Base-by-base conservation (phyloP, 2,329 filamentous ascomycete genomes). In the Cladophialophora immunda region DNA sequence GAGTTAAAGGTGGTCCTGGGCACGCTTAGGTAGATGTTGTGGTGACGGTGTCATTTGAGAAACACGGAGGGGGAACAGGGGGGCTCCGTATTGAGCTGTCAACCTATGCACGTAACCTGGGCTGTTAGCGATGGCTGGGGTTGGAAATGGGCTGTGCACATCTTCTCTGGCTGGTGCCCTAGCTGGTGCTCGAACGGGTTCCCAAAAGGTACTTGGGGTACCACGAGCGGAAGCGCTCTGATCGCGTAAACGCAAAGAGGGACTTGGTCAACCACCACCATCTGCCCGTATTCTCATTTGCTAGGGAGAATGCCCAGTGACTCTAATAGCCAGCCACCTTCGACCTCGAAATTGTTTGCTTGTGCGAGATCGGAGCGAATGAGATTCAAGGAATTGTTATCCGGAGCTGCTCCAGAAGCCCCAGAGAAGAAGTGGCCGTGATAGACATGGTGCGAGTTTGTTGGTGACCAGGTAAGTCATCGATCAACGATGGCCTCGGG, bases 151-250 rank as follows among this genome's bases (percentile, higher is more conserved):
- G 4, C 32, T 34, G 32, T 34, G 32, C 32, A 34, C 32, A 34
- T 34, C 32, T 34, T 13, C 32, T 2, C 6, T 11, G 4, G 13
- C 32, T 34, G 29, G 4, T 8, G 8, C 29, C 29, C 29, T 34
- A 13, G 4, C 11, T 34, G 6, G 32, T 41, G n/a, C 38, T n/a
- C 38, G 38, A 5, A 41, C 2, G 38, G 32, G 7, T 34, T 11
- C 32, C 32, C 9, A 34, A 34, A 34, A 6, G 38, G 38, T 19
- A 19, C 38, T 6, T n/a, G 38, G n/a, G 38, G 38, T 41, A 19
- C 38, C 38, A 3, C 13, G 45, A 50, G 45, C 45, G 45, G 45
- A 50, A 50, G 45, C 45, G 45, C 45, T 50, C 45, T 25, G 45
- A 25, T 25, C 25, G 45, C 22, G 45, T 50, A 25, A 25, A 50